These are phyloP conservation scores for Lasiosphaeris hirsuta DNA, from an alignment of 495 filamentous ascomycete genomes.

Conservation along the genomic window DNA sequence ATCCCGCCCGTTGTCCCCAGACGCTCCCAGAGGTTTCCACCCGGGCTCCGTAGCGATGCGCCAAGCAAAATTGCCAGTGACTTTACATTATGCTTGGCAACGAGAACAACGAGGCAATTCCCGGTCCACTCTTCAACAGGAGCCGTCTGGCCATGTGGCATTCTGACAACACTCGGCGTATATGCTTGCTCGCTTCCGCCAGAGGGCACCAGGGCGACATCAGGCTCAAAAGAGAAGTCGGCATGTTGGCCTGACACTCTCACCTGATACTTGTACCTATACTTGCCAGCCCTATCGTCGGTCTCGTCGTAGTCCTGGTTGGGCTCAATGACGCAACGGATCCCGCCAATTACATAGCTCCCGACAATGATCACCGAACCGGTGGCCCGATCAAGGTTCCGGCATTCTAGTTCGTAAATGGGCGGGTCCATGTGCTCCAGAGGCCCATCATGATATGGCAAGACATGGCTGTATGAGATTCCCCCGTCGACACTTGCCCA, in stretches of 20 bases:
- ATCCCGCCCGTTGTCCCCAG: no score
- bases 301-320: background rate
- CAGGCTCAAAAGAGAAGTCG: background rate
- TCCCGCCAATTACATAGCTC: background rate
- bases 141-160: background rate
- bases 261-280: background rate
- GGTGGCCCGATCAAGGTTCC: background rate
- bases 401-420: slow-evolving; percentile 1
- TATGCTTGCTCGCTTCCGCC: background rate
- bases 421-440: background rate
- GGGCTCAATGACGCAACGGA: background rate
- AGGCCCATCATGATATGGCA: background rate
- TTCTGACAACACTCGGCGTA: background rate
- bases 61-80: background rate
- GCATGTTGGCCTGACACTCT: background rate
- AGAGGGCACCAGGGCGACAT: background rate
- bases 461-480: background rate
- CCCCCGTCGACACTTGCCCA: slow-evolving; percentile 12
- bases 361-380: background rate
- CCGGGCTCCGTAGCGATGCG: background rate
- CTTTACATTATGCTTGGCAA: background rate
- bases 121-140: slow-evolving; percentile 2
- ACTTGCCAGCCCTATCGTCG: background rate
- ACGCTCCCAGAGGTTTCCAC: no score
- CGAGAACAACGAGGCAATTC: background rate